These are phyloP conservation scores for Pyrus pyrifolia DNA, from an alignment of 306 rosid species.

Conservation along the genomic window DNA sequence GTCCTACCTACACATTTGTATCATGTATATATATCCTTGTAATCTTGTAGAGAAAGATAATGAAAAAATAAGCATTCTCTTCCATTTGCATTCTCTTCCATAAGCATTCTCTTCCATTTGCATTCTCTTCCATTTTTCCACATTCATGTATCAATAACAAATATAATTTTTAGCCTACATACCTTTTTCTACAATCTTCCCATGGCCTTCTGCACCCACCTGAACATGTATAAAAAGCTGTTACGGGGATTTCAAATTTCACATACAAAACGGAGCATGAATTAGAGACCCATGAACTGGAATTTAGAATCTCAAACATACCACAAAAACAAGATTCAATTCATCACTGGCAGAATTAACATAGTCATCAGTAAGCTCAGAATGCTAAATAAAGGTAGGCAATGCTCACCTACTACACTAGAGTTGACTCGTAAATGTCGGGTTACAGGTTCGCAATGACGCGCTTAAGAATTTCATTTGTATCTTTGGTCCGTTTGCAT, in stretches of 20 bases:
- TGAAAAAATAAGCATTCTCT: no score
- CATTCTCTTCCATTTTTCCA: no score
- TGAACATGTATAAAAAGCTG: neutral
- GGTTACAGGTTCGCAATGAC: conserved; percentile 19
- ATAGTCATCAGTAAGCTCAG: neutral
- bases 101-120: no score
- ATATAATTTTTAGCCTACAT: no score
- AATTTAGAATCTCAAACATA: conserved; percentile 13
- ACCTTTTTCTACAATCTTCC: no score
- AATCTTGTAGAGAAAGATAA: no score
- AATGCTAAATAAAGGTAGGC: neutral
- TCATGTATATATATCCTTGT: no score
- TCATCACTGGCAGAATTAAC: conserved; percentile 4
- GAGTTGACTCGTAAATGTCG: conserved; percentile 23
- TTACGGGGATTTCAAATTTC: neutral
- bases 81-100: no score
- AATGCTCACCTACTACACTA: conserved; percentile 17
- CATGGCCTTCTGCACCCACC: conserved; percentile 5
- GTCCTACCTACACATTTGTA: no score
- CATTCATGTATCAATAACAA: no score
- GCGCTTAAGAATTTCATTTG: conserved; percentile 26
- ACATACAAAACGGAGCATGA: neutral
- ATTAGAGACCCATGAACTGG: neutral
- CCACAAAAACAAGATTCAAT: conserved; percentile 25
- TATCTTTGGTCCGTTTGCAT: conserved; percentile 17